These are phyloP conservation scores for Kwoniella shandongensis DNA, from an alignment of 768 basidiomycete species.

Conservation along the genomic window DNA sequence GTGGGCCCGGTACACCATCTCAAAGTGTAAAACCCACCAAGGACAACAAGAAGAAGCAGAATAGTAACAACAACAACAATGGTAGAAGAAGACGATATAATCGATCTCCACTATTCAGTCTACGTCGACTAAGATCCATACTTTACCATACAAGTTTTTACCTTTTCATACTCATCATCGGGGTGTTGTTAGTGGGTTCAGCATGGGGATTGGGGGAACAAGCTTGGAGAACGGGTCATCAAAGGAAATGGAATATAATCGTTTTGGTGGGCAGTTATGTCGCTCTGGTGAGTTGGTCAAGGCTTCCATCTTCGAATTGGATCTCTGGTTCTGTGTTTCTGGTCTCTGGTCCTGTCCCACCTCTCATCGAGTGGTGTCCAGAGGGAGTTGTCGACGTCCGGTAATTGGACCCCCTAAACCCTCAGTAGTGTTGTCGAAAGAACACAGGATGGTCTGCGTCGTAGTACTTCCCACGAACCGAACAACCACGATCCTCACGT, in stretches of 20 bases:
- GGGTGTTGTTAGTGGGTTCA: conserved; percentile 30
- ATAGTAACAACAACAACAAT: too few relatives aligned
- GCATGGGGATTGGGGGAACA: conserved; percentile 44
- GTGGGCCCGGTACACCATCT: background rate
- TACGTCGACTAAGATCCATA: conserved; percentile 18
- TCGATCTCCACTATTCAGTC: conserved; percentile 3
- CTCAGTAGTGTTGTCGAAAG: too few relatives aligned
- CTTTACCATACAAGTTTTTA: conserved; percentile 45
- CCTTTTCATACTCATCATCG: conserved; percentile 33
- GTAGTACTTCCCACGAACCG: too few relatives aligned
- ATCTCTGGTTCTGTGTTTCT: background rate
- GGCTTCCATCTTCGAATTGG: too few relatives aligned
- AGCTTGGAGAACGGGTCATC: conserved; percentile 28
- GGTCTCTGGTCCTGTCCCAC: background rate
- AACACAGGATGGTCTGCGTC: too few relatives aligned
- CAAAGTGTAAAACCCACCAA: background rate
- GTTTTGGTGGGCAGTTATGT: conserved; percentile 44
- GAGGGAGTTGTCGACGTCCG: too few relatives aligned
- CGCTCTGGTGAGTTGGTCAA: conserved; percentile 35
- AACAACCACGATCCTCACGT: too few relatives aligned
- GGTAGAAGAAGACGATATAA: background rate
- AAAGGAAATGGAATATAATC: conserved; percentile 48
- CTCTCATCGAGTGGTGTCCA: background rate
- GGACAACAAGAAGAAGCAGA: background rate
- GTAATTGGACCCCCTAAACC: too few relatives aligned